phyloP scores from a whole-genome alignment of 345 rosid species.

The Linum tenue region DNA sequence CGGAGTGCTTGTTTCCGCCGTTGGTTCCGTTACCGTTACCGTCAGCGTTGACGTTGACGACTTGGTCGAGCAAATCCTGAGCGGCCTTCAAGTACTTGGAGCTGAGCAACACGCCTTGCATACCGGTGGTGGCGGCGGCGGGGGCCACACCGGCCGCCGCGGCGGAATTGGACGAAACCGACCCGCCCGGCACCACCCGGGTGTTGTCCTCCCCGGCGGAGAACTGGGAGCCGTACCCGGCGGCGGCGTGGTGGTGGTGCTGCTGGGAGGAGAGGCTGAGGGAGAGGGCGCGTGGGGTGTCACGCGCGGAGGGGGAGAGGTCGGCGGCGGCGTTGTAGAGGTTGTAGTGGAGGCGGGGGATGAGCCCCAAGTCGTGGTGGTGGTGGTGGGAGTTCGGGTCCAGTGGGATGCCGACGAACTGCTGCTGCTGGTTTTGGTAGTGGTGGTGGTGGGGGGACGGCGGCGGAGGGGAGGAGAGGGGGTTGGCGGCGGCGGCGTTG shows the following conservation, averaged over 20 bases:
- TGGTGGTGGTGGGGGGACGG: conserved; percentile 39
- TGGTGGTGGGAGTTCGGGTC: conserved; percentile 39
- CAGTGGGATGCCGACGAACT: conserved; percentile 78
- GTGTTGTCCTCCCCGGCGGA: conserved; percentile 36
- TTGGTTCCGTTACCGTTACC: conserved; percentile 47
- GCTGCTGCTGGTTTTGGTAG: conserved; percentile 40
- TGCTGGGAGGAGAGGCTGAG: conserved; percentile 82
- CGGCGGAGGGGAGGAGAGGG: conserved; percentile 18
- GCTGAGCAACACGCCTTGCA: conserved; percentile 57
- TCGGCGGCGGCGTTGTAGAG: conserved; percentile 54
- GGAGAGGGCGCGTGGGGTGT: conserved; percentile 68
- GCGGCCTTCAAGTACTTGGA: conserved; percentile 93
- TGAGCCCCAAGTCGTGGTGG: conserved; percentile 59
- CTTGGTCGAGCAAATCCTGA: conserved; percentile 90
- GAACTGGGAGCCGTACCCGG: conserved; percentile 44
- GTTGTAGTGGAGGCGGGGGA: conserved; percentile 73
- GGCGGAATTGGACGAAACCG: conserved; percentile 66
- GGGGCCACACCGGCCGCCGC: conserved; percentile 49
- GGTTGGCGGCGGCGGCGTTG: conserved; percentile 38
- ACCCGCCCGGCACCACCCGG: conserved; percentile 39
- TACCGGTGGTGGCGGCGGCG: conserved; percentile 19
- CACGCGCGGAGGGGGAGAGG: conserved; percentile 46
- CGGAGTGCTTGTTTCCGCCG: conserved; percentile 6
- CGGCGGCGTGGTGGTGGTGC: conserved; percentile 7
- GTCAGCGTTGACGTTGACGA: conserved; percentile 57